Evolutionary conservation across 2,329 filamentous ascomycete species (phyloP), one percentile per base, ranked within the genome.

Genomic region (Chaetomium strumarium): DNA sequence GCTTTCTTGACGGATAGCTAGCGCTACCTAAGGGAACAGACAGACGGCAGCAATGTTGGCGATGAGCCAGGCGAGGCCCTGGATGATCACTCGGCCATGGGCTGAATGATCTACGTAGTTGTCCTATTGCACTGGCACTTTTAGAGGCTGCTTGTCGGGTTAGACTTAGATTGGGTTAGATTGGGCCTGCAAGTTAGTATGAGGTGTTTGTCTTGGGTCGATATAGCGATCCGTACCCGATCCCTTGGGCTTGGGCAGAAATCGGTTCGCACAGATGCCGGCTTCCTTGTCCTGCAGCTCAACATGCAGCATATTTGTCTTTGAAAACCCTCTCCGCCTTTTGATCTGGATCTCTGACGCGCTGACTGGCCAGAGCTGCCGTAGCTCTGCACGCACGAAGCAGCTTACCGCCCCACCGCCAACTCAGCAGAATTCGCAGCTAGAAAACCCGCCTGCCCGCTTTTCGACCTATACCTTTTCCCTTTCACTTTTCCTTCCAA

Each of bases 401-500:
- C 30, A 38, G 45, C 33, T n/a, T 50, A 20, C 56, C 52, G 46
- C 56, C 55, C 60, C 60, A 62, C 60, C 60, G 60, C 58, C 60
- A 62, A 55, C 58, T 52, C 60, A 62, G 48, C 60, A 50, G 37
- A 42, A 33, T 44, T 30, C 52, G 47, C 37, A 43, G 42, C 11
- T 38, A 37, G 34, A 37, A n/a, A 37, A n/a, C 34, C 49, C 37
- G 14, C 13, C n/a, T 52, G 43, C 46, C 48, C 49, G 30, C 45
- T 10, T 46, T 41, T 34, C 29, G 24, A 3, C 7, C 10, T 13
- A 11, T 39, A 14, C 31, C 19, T 14, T 30, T 19, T 39, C 24
- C 20, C 24, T 56, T 31, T n/a, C 37, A n/a, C n/a, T n/a, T n/a
- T n/a, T 46, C 31, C 38, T 16, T 52, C 43, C 6, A 24, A 31